phyloP scores from a whole-genome alignment of 2,329 filamentous ascomycete genomes.

The Sporothrix dimorphospora region DNA sequence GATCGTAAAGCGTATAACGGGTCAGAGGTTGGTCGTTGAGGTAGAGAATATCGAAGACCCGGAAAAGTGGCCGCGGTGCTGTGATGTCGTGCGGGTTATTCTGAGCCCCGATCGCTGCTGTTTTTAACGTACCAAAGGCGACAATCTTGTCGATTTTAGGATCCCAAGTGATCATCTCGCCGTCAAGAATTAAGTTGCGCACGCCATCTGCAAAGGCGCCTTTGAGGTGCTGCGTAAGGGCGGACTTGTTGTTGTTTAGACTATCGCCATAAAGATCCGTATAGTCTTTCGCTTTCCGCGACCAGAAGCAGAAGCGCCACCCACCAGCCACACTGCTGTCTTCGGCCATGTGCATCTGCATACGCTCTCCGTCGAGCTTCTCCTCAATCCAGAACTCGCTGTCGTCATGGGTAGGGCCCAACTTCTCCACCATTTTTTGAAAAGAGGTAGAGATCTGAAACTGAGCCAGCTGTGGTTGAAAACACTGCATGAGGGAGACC shows the following conservation, averaged over 20 bases:
- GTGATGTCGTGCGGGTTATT: slow-evolving; percentile 67
- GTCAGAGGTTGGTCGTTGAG: slow-evolving; percentile 82
- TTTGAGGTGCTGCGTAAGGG: slow-evolving; percentile 78
- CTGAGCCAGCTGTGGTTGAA: slow-evolving; percentile 92
- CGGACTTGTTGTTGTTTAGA: slow-evolving; percentile 72
- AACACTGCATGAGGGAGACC: slow-evolving; percentile 87
- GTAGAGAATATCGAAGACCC: slow-evolving; percentile 89
- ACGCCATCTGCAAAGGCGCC: slow-evolving; percentile 78
- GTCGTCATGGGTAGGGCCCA: slow-evolving; percentile 69
- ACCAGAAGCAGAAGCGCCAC: slow-evolving; percentile 84
- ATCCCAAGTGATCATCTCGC: slow-evolving; percentile 99
- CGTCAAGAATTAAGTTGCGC: slow-evolving; percentile 86
- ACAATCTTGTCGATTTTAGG: slow-evolving; percentile 81
- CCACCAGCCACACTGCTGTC: slow-evolving; percentile 71
- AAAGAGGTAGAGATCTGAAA: slow-evolving; percentile 82
- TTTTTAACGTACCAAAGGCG: slow-evolving; percentile 90
- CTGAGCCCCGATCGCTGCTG: slow-evolving; percentile 79
- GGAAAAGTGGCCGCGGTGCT: slow-evolving; percentile 75
- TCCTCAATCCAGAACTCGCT: slow-evolving; percentile 94
- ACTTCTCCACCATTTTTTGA: slow-evolving; percentile 72
- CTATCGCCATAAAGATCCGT: slow-evolving; percentile 88
- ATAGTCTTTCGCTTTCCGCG: slow-evolving; percentile 93
- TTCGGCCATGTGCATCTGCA: slow-evolving; percentile 90
- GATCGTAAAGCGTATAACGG: slow-evolving; percentile 79
- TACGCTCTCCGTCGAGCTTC: slow-evolving; percentile 94